Base-by-base conservation (phyloP, 345 rosid species). In the Populus deltoides region DNA sequence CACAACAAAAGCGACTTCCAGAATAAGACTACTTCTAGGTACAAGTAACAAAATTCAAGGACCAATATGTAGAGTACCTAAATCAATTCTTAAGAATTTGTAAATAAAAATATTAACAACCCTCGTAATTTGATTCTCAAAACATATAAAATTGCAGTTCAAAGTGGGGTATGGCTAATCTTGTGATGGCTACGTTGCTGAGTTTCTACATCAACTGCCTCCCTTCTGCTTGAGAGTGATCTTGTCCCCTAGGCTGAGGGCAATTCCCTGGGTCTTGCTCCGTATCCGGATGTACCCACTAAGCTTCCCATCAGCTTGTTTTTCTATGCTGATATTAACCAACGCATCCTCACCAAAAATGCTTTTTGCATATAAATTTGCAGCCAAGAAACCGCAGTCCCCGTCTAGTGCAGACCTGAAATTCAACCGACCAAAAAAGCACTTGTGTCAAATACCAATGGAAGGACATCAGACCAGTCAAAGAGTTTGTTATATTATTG, bases 201-300 rank as follows among this genome's bases (percentile, higher is more conserved):
- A 45, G 16, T 45, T 13, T 77, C 65, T 6, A 25, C 43, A 63
- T 91, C 86, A 91, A 78, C 83, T 81, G 72, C 90, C 87, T 72
- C 93, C 93, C 82, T 91, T 91, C 87, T 91, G 95, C 87, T 91
- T 91, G 71, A 91, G 85, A 45, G 95, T 91, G 75, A 91, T 91
- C 86, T 90, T 91, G 81, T 91, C 95, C 24, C 95, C 95, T 1
- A 91, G 88, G 77, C 95, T 91, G 22, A 93, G 88, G 55, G 98
- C 98, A 77, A 93, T 93, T 45, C 98, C 98, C 83, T 93, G 98
- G 41, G 98, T 93, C 84, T 93, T 93, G 84, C 98, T 93, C 79
- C 98, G 81, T 86, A 93, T 93, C 84, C 98, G 88, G 82, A 93
- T 92, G 85, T 89, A 93, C 62, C 98, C 98, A 59, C 93, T 89